Conservation (phyloP, 495 filamentous ascomycete genomes). For the Aspergillus wentii region DNA sequence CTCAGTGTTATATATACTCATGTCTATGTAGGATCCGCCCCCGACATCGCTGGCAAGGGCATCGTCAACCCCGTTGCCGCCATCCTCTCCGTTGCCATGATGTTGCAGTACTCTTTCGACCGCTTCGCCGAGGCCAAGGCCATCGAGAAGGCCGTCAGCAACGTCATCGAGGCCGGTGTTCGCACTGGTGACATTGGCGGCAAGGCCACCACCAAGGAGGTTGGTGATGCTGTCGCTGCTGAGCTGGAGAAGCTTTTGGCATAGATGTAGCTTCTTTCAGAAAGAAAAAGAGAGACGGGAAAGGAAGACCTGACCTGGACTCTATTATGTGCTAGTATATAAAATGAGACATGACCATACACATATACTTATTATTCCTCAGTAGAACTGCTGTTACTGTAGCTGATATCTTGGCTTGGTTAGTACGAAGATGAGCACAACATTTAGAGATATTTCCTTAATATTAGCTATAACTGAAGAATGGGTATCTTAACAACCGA, state of each 20-base stretch:
- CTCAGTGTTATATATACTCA: slow-evolving; percentile 5
- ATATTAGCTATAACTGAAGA: slow-evolving; percentile 5
- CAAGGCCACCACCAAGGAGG: slow-evolving; percentile 43
- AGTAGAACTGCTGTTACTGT: too few species aligned
- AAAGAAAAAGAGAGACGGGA: slow-evolving; percentile 4
- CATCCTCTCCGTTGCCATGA: slow-evolving; percentile 51
- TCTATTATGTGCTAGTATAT: slow-evolving; percentile 1
- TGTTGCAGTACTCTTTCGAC: slow-evolving; percentile 51
- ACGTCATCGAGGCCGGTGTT: slow-evolving; percentile 47
- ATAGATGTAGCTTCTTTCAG: slow-evolving; percentile 13
- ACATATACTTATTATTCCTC: too few species aligned
- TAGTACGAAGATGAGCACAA: too few species aligned
- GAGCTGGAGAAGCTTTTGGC: slow-evolving; percentile 45
- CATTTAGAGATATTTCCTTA: too few species aligned
- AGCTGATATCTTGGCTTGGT: too few species aligned
- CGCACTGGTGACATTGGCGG: slow-evolving; percentile 53
- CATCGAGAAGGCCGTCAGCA: slow-evolving; percentile 49
- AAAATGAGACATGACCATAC: slow-evolving; percentile 13
- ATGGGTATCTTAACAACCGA: slow-evolving; percentile 29
- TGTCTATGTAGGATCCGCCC: slow-evolving; percentile 33
- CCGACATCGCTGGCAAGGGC: slow-evolving; percentile 73
- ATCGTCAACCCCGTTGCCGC: slow-evolving; percentile 70
- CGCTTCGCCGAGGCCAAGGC: slow-evolving; percentile 45
- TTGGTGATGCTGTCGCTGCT: slow-evolving; percentile 48
- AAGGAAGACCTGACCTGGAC: slow-evolving; percentile 20